These are phyloP conservation scores for Polyplosphaeria fusca DNA, from an alignment of 495 filamentous ascomycete species.

Conservation along the genomic window DNA sequence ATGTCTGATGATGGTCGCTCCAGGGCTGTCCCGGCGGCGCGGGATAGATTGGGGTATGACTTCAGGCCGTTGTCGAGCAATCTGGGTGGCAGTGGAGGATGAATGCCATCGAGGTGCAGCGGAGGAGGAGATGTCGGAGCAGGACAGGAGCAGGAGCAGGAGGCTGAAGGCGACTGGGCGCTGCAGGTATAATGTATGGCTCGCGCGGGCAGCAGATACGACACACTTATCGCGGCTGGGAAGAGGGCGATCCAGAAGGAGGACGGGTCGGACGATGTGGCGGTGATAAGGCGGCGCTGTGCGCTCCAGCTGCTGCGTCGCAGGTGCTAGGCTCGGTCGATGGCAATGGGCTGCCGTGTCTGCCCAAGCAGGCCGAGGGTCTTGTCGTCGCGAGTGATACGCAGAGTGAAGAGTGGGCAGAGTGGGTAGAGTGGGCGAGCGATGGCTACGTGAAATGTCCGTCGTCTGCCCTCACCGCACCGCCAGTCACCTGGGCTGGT, in stretches of 20 bases:
- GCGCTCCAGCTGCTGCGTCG: not conserved
- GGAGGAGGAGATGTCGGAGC: not conserved
- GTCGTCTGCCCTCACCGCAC: too few relatives aligned
- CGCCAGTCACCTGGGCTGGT: too few relatives aligned
- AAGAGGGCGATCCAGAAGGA: slow-evolving; percentile 26
- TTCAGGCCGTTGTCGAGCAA: slow-evolving; percentile 10
- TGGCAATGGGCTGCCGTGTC: slow-evolving; percentile 1
- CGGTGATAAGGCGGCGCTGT: slow-evolving; percentile 27
- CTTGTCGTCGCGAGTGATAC: not conserved
- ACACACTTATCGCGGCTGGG: slow-evolving; percentile 26
- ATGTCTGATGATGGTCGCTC: slow-evolving; percentile 15
- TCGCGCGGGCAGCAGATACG: slow-evolving; percentile 1
- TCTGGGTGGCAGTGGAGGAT: not conserved
- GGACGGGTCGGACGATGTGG: slow-evolving; percentile 13
- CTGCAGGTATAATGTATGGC: slow-evolving; percentile 5
- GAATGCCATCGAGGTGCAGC: not conserved
- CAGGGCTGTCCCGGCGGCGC: slow-evolving; percentile 24
- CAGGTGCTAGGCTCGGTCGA: not conserved
- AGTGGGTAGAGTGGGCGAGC: too few relatives aligned
- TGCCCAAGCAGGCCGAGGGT: not conserved
- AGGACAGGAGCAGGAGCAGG: slow-evolving; percentile 6
- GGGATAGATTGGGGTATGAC: slow-evolving; percentile 25
- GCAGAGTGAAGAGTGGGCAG: not conserved
- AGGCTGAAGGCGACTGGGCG: slow-evolving; percentile 1
- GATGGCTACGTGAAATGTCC: too few relatives aligned